Percentiles rank a stretch among this genome's conserved stretches.
phyloP scores from a whole-genome alignment of 306 rosid genomes.

The Quercus aquifolioides region DNA sequence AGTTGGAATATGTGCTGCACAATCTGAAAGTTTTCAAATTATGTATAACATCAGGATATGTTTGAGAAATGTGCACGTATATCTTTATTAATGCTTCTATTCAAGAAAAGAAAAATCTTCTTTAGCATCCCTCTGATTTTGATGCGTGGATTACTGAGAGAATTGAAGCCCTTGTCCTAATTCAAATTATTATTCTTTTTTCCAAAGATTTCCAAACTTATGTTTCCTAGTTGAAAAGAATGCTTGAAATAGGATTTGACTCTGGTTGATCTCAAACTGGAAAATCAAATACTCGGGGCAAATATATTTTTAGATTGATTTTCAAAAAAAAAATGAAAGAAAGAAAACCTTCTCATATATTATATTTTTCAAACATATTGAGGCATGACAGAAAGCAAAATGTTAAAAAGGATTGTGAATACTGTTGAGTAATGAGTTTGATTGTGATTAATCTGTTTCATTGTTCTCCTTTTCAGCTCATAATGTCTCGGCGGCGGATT shows the following conservation, averaged over 20 bases:
- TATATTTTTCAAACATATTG: neutral
- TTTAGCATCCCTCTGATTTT: neutral
- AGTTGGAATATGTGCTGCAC: neutral
- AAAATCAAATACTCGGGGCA: neutral
- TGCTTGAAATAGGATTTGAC: neutral
- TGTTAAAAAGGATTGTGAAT: too few species aligned
- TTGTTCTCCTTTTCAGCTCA: conserved; percentile 55
- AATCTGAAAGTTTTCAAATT: neutral
- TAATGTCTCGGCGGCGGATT: conserved; percentile 88
- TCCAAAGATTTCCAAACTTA: neutral
- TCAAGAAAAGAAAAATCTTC: neutral
- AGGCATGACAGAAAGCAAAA: too few species aligned
- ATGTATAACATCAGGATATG: neutral
- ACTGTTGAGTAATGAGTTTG: conserved; percentile 4
- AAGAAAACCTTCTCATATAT: neutral
- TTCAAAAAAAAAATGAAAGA: neutral
- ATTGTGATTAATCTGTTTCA: conserved; percentile 13
- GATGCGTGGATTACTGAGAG: neutral
- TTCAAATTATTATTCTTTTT: neutral
- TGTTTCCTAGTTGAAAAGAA: neutral
- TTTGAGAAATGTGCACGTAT: neutral
- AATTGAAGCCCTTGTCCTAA: neutral
- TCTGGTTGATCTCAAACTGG: neutral
- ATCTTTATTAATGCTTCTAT: neutral
- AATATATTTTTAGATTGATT: neutral